phyloP scores from a whole-genome alignment of 139 green algal species.

The Micromonas pusilla region DNA sequence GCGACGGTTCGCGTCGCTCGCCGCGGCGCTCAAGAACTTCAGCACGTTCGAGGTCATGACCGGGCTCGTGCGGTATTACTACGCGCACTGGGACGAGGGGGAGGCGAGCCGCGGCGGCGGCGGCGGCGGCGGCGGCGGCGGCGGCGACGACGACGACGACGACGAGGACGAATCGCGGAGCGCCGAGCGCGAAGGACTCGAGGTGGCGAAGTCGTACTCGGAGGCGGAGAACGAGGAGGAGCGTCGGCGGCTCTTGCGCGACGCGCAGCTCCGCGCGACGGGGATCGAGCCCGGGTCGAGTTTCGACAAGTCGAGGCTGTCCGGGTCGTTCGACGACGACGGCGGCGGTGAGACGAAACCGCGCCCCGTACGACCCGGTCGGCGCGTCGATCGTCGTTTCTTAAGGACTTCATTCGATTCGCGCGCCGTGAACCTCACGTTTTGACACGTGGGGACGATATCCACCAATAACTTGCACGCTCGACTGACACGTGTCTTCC shows the following conservation, averaged over 20 bases:
- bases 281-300: neutral
- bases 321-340: no score
- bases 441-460: no score
- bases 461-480: no score
- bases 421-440: neutral
- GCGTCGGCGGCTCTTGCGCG: neutral
- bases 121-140: neutral
- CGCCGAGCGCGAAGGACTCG: neutral
- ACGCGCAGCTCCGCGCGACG: neutral
- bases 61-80: neutral
- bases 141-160: neutral
- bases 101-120: neutral
- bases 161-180: neutral
- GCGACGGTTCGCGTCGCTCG: neutral
- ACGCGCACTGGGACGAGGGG: neutral
- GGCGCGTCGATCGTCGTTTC: no score
- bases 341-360: neutral
- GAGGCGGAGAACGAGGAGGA: neutral
- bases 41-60: neutral
- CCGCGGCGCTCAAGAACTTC: neutral
- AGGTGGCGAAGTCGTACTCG: neutral
- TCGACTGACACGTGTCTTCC: no score
- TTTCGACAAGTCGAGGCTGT: neutral
- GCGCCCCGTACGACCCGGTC: neutral
- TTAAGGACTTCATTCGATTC: neutral